Conservation (phyloP, 345 rosid species). For the Hibiscus tridactylites region DNA sequence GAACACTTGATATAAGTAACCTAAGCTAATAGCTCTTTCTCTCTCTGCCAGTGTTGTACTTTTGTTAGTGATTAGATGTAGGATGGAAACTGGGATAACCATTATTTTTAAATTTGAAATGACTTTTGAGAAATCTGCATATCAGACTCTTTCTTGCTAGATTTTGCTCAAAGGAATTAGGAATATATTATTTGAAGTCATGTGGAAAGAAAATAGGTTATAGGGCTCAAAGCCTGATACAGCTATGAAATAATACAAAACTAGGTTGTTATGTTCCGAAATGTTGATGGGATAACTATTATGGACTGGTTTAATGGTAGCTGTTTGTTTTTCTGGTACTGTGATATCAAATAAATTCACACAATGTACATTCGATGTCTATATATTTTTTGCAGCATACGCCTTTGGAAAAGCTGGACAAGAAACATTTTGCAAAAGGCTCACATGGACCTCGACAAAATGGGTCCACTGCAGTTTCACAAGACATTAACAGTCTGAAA, state of each 20-base stretch:
- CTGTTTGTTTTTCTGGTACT: background rate
- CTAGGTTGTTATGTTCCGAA: background rate
- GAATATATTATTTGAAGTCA: background rate
- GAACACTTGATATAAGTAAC: background rate
- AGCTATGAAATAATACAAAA: background rate
- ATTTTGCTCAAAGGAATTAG: background rate
- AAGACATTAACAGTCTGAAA: conserved; percentile 41
- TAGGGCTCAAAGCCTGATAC: background rate
- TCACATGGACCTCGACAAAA: conserved; percentile 43
- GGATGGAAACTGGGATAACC: background rate
- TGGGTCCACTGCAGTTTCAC: conserved; percentile 35
- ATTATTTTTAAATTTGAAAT: background rate
- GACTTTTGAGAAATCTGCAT: background rate
- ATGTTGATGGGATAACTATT: background rate
- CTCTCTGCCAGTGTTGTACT: background rate
- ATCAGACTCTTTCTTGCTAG: background rate
- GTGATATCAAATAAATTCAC: background rate
- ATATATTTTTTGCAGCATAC: conserved; percentile 43
- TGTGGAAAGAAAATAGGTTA: background rate
- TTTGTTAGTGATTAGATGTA: background rate
- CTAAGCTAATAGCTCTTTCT: background rate
- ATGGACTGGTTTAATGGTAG: background rate
- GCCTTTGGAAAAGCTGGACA: conserved; percentile 74
- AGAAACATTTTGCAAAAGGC: conserved; percentile 81
- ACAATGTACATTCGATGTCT: background rate